Conservation (phyloP, 495 filamentous ascomycete genomes). For the Sordaria brevicollis region DNA sequence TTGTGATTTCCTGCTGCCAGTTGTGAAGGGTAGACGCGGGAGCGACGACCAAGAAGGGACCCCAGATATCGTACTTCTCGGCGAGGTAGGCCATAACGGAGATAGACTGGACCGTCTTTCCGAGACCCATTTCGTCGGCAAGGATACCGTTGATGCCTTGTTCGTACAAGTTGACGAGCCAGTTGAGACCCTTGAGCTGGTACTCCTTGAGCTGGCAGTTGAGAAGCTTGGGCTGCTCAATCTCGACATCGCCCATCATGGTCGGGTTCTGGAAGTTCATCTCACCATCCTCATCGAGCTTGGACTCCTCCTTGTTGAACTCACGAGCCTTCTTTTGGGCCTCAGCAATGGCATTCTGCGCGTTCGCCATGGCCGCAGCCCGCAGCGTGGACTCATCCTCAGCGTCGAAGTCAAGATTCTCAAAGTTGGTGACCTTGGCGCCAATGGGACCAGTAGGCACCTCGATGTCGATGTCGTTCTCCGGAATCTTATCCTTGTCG, state of each 20-base stretch:
- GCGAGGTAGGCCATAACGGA: slow-evolving; percentile 99
- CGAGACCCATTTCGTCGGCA: slow-evolving; percentile 98
- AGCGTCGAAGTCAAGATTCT: slow-evolving; percentile 89
- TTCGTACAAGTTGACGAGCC: slow-evolving; percentile 97
- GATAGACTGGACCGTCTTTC: slow-evolving; percentile 97
- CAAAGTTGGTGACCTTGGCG: slow-evolving; percentile 78
- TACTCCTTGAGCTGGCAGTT: slow-evolving; percentile 94
- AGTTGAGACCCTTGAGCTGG: slow-evolving; percentile 96
- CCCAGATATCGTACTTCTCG: slow-evolving; percentile 96
- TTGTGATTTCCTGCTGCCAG: slow-evolving; percentile 96
- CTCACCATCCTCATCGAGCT: slow-evolving; percentile 75
- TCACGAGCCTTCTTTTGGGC: slow-evolving; percentile 86
- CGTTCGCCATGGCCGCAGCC: slow-evolving; percentile 85
- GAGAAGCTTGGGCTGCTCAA: slow-evolving; percentile 90
- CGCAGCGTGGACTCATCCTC: slow-evolving; percentile 79
- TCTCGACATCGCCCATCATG: slow-evolving; percentile 83
- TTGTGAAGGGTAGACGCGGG: slow-evolving; percentile 96
- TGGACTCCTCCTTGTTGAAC: slow-evolving; percentile 63
- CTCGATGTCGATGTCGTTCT: slow-evolving; percentile 42
- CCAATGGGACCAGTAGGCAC: slow-evolving; percentile 47
- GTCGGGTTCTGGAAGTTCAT: slow-evolving; percentile 99
- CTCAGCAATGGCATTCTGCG: slow-evolving; percentile 90
- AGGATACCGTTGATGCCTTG: slow-evolving; percentile 99
- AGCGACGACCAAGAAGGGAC: slow-evolving; percentile 93
- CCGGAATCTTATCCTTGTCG: slow-evolving; percentile 31